A percentile compares a stretch with the other conserved stretches of the same genome.
Conservation (phyloP, 306 rosid genomes). For the Quercus wislizeni region DNA sequence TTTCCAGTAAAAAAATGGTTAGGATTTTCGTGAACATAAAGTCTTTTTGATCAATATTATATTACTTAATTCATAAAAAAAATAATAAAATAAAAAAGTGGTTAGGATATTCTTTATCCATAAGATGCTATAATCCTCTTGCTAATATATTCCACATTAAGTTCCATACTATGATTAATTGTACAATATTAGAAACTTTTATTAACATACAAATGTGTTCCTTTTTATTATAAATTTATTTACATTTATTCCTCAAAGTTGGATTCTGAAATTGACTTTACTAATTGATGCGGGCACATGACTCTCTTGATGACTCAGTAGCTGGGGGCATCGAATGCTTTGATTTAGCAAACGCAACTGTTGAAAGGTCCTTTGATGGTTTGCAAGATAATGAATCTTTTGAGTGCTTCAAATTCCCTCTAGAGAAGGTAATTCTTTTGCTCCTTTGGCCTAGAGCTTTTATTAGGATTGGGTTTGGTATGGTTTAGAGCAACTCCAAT, state of each 20-base stretch:
- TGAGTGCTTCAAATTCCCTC: conserved; percentile 24
- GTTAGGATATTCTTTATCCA: too few relatives aligned
- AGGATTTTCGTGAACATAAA: too few relatives aligned
- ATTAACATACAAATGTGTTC: background rate
- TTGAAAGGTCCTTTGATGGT: conserved; percentile 34
- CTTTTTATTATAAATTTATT: background rate
- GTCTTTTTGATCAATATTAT: too few relatives aligned
- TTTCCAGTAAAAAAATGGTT: too few relatives aligned
- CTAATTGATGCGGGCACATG: conserved; percentile 24
- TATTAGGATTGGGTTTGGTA: conserved; percentile 8
- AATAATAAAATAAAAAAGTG: too few relatives aligned
- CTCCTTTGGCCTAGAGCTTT: background rate
- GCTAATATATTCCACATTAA: too few relatives aligned
- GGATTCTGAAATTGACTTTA: conserved; percentile 7
- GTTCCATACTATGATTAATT: background rate
- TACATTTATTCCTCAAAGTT: background rate
- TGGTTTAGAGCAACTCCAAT: conserved; percentile 7
- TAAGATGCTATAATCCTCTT: too few relatives aligned
- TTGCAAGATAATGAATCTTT: conserved; percentile 34
- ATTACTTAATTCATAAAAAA: too few relatives aligned
- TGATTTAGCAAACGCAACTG: conserved; percentile 25
- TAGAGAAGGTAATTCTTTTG: conserved; percentile 39
- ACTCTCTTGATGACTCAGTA: background rate
- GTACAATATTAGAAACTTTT: background rate
- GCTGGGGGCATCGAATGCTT: conserved; percentile 30